Base-by-base conservation (phyloP, 352 stramenopile species). In the Sclerospora graminicola region DNA sequence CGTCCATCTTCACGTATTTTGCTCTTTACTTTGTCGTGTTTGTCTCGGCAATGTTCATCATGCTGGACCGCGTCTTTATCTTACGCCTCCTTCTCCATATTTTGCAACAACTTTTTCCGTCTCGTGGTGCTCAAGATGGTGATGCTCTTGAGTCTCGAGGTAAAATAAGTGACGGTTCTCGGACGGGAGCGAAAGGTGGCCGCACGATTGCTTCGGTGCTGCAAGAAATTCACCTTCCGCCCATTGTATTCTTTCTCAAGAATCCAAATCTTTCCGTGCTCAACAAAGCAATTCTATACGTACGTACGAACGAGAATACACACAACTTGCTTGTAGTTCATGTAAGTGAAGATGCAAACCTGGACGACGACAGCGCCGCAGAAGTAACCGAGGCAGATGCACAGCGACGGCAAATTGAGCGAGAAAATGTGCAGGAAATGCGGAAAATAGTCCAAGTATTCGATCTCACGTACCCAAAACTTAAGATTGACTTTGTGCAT, bases 201-300 rank as follows among this genome's bases (percentile, higher is more conserved):
- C 71, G 74, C 23, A 91, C 76, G 1, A 85, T 89, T 47, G 66
- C 68, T 4, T 51, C 59, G 6, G 69, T 66, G 32, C 52, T 89
- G 6, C 55, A 79, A 49, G 57, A 57, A 35, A 84, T 89, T 57
- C 70, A 94, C 49, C 45, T 84, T 9, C 67, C 80, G 18, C 84
- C 86, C 1, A 93, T 95, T 40, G 60, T 97, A 0, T 97, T 96
- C 57, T 97, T 96, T 52, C 67, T 73, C 60, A 97, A 97, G 64
- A 48, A 64, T 2, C 74, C 84, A 2, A 69, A 96, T 49, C 54
- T 96, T 4, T 69, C 86, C 26, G 46, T 95, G 27, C 59, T 97
- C 27, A 97, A 97, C 65, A 97, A 97, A 54, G 88, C 88, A 1
- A 88, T 97, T 41, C 58, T 97, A 2, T 97, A 97, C 52, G 87